Conservation (phyloP, 768 basidiomycete species). For the Boletus sp. region DNA sequence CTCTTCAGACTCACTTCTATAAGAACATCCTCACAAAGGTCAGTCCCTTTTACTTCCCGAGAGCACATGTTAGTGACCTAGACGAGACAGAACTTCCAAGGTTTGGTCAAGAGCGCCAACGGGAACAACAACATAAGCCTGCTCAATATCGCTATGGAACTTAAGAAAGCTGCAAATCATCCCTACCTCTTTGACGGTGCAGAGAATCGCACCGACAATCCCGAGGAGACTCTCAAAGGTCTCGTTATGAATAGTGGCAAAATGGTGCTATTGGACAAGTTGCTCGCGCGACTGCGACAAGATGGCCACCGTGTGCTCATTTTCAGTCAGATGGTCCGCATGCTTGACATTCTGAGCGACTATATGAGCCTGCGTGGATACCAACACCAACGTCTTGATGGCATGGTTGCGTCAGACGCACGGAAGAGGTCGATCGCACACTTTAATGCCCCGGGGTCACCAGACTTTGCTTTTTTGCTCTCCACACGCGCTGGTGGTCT, state of each 20-base stretch:
- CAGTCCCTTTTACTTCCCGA: slow-evolving; percentile 7
- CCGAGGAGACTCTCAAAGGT: slow-evolving; percentile 89
- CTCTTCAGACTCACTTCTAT: slow-evolving; percentile 96
- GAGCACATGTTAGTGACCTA: slow-evolving; percentile 1
- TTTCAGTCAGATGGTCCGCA: slow-evolving; percentile 99
- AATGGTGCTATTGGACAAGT: slow-evolving; percentile 96
- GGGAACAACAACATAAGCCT: slow-evolving; percentile 90
- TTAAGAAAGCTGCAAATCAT: slow-evolving; percentile 98
- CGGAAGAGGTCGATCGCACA: slow-evolving; percentile 96
- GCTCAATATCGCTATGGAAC: slow-evolving; percentile 98
- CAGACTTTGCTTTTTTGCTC: slow-evolving; percentile 94
- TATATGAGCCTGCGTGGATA: slow-evolving; percentile 91
- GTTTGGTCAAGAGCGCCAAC: slow-evolving; percentile 83
- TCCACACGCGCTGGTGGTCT: slow-evolving; percentile 97
- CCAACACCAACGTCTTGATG: slow-evolving; percentile 91
- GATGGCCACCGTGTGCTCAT: slow-evolving; percentile 97
- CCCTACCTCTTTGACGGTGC: slow-evolving; percentile 98
- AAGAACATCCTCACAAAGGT: slow-evolving; percentile 97
- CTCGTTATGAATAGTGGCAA: slow-evolving; percentile 98
- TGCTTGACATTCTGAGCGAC: slow-evolving; percentile 97
- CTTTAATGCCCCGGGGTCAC: slow-evolving; percentile 90
- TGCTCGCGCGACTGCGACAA: slow-evolving; percentile 81
- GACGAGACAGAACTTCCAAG: slow-evolving; percentile 77
- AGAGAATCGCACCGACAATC: slow-evolving; percentile 56
- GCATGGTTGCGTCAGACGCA: slow-evolving; percentile 89